Base-by-base conservation (phyloP, 2,329 filamentous ascomycete species). In the Fusarium mexicanum region DNA sequence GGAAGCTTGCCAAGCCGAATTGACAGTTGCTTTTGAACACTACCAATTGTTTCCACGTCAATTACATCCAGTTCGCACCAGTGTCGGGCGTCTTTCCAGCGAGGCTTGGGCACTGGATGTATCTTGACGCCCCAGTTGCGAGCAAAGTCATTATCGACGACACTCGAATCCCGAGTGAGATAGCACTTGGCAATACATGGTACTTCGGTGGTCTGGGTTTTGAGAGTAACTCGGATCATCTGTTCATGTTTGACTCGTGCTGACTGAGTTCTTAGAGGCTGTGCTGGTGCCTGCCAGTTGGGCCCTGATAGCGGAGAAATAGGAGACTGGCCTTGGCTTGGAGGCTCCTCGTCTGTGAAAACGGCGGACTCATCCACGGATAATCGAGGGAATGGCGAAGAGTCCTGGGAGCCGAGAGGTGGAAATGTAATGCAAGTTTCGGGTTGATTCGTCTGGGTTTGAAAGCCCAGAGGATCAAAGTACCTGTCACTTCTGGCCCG, bases 1-100 rank as follows among this genome's bases (percentile, higher is more conserved):
- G 29, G 24, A 13, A 77, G 61, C 22, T 48, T 76, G 16, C 31
- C 61, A 16, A 77, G 50, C 16, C 55, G 73, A n/a, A 77, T 63
- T 4, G 33, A 41, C 26, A 76, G 26, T 33, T 31, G 51, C 17
- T 51, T 14, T 3, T 67, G 35, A 24, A 65, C 22, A n/a, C 29
- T 67, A 7, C 75, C 75, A n/a, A 74, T 54, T 7, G 53, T 73
- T 47, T 77, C 75, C 38, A 73, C 73, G 24, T 75, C 71, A 38
- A 68, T 47, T 26, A 77, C 64, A 26, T 76, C 48, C 16, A 77
- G 33, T 6, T 24, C 37, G 29, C 65, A 77, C 41, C 54, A 77
- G 24, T 61, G 58, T 37, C 53, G 61, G 46, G 51, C 60, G n/a
- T 63, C 64, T 37, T 61, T 64, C 47, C 73, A 69, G 20, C 71